Evolutionary conservation across 176 grass and related monocot genomes (phyloP).

Genomic region (Saccharum spontaneum): DNA sequence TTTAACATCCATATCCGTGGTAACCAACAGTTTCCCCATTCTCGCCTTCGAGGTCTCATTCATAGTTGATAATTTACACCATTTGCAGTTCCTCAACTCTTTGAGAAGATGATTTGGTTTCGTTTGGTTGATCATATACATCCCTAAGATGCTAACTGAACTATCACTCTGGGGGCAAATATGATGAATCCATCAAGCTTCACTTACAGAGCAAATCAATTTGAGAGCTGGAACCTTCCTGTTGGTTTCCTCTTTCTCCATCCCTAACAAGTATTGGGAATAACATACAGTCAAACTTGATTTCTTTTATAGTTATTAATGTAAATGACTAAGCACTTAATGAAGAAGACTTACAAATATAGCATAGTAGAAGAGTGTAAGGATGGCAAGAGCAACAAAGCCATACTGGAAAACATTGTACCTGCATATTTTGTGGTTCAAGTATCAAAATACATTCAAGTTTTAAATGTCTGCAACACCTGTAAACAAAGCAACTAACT

Average conservation of each 20-base stretch:
- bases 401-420: conserved; percentile 98
- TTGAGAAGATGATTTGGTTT: conserved; percentile 10
- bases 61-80: conserved; percentile 44
- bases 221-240: conserved; percentile 81
- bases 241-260: conserved; percentile 92
- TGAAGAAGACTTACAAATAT: conserved; percentile 64
- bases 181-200: conserved; percentile 35
- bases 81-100: conserved; percentile 21
- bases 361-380: conserved; percentile 90
- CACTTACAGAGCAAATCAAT: conserved; percentile 43
- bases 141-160: conserved; percentile 25
- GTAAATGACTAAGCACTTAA: background rate
- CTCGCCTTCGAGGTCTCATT: conserved; percentile 25
- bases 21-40: conserved; percentile 4
- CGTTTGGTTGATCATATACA: conserved; percentile 48
- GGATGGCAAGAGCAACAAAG: conserved; percentile 87
- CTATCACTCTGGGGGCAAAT: conserved; percentile 19
- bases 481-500: background rate
- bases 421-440: conserved; percentile 41
- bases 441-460: conserved; percentile 20
- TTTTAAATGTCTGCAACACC: background rate
- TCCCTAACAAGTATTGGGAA: conserved; percentile 48
- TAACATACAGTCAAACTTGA: conserved; percentile 5
- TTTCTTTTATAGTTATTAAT: background rate
- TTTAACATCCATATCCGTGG: conserved; percentile 21